These are phyloP conservation scores for Beauveria medogensis DNA, from an alignment of 2,329 filamentous ascomycete species.

Conservation along the genomic window DNA sequence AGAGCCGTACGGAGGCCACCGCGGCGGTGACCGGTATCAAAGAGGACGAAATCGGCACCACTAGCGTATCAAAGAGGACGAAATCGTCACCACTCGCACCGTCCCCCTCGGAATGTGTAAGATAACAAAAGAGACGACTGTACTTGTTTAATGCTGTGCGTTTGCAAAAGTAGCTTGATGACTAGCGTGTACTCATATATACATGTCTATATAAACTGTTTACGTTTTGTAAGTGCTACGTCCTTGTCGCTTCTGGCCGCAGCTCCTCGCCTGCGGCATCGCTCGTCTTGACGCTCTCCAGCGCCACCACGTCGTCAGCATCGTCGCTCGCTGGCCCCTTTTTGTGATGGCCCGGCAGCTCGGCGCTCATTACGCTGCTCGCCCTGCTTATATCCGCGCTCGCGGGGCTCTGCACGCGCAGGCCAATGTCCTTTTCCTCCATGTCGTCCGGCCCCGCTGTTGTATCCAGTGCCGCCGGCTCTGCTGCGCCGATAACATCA, in stretches of 20 bases:
- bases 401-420: constrained; percentile 55
- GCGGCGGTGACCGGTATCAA: constrained; percentile 27
- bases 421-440: constrained; percentile 56
- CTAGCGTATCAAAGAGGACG: constrained; percentile 21
- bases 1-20: constrained; percentile 26
- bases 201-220: neutral
- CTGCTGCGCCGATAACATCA: constrained; percentile 11
- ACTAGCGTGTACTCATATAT: neutral
- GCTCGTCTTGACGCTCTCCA: constrained; percentile 28
- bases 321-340: constrained; percentile 9
- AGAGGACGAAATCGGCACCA: constrained; percentile 26
- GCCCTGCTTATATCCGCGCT: constrained; percentile 64
- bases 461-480: constrained; percentile 18
- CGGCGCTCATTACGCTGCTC: constrained; percentile 52
- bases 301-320: constrained; percentile 13
- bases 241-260: constrained; percentile 6
- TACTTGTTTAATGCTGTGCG: neutral
- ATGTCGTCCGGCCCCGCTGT: constrained; percentile 36
- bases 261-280: constrained; percentile 30
- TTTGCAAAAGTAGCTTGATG: neutral
- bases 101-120: too few relatives aligned
- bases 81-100: neutral
- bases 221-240: neutral
- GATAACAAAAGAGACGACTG: neutral
- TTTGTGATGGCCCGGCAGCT: constrained; percentile 5